Conservation (phyloP, 139 green algal species). For the Micromonas commoda region DNA sequence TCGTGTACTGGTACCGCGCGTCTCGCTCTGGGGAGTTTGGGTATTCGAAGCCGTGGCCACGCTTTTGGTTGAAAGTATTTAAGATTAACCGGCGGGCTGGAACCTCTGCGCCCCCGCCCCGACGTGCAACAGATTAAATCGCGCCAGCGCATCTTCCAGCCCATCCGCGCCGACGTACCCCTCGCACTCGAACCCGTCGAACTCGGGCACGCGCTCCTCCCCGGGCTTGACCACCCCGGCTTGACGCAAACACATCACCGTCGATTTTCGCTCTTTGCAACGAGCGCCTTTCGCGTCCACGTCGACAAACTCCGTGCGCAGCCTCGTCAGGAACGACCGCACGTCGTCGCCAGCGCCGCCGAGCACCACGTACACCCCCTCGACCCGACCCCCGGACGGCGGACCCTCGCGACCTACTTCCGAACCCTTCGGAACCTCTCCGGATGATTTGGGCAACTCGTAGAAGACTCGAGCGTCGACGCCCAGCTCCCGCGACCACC, state of each 20-base stretch:
- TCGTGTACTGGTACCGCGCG: no score
- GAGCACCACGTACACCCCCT: slow-evolving; percentile 15
- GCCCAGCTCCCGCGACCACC: neutral
- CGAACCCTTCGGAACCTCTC: no score
- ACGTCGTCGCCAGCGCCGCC: neutral
- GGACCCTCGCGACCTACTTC: no score
- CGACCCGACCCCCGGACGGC: neutral
- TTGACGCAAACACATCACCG: neutral
- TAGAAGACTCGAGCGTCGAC: slow-evolving; percentile 16
- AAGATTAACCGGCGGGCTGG: neutral
- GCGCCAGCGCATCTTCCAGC: slow-evolving; percentile 1
- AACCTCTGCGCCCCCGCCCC: neutral
- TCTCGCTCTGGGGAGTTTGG: neutral
- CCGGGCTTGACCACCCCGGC: neutral
- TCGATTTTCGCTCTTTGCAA: slow-evolving; percentile 23
- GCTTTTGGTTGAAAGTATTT: no score
- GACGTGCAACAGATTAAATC: slow-evolving; percentile 25
- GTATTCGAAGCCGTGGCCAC: no score
- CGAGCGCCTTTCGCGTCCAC: slow-evolving; percentile 17
- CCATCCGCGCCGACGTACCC: neutral
- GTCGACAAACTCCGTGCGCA: slow-evolving; percentile 22
- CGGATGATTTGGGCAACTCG: no score
- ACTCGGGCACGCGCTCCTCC: neutral
- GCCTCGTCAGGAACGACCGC: slow-evolving; percentile 1
- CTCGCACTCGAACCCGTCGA: neutral